phyloP scores from a whole-genome alignment of 805 yeast species.

The Candida qinlingensis region DNA sequence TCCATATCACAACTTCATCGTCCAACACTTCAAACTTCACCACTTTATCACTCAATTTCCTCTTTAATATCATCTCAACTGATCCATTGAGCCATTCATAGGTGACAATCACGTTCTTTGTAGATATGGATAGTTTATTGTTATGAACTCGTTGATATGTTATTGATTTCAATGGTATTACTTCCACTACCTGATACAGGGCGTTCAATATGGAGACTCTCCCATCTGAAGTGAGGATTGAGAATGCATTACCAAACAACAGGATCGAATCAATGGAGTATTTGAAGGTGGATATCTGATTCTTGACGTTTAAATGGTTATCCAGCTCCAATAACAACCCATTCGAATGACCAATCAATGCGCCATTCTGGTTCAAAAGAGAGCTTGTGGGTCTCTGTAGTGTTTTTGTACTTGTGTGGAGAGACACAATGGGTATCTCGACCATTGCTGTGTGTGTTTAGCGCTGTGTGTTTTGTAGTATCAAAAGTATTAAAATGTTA shows the following conservation, averaged over 20 bases:
- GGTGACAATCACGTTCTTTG: slow-evolving; percentile 13
- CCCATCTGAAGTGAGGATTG: slow-evolving; percentile 1
- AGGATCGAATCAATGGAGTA: not conserved
- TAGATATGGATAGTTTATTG: slow-evolving; percentile 10
- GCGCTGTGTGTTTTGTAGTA: too few species aligned
- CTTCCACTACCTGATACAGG: not conserved
- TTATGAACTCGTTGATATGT: not conserved
- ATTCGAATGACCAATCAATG: not conserved
- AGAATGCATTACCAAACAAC: not conserved
- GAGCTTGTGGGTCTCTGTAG: not conserved
- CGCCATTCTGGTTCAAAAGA: not conserved
- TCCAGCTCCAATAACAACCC: not conserved
- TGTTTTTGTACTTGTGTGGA: not conserved
- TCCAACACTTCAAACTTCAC: slow-evolving; percentile 17
- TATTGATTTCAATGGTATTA: slow-evolving; percentile 4
- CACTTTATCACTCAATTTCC: slow-evolving; percentile 25
- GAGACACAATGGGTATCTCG: not conserved
- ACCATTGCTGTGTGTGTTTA: not conserved
- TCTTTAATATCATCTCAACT: slow-evolving; percentile 23
- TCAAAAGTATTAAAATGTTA: too few species aligned
- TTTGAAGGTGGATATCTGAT: not conserved
- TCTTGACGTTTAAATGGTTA: not conserved
- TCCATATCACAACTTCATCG: slow-evolving; percentile 4
- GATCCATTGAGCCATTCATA: slow-evolving; percentile 17
- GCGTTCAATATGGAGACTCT: slow-evolving; percentile 4